phyloP scores from a whole-genome alignment of 202 grass and related monocot genomes.

The Musa balbisiana region DNA sequence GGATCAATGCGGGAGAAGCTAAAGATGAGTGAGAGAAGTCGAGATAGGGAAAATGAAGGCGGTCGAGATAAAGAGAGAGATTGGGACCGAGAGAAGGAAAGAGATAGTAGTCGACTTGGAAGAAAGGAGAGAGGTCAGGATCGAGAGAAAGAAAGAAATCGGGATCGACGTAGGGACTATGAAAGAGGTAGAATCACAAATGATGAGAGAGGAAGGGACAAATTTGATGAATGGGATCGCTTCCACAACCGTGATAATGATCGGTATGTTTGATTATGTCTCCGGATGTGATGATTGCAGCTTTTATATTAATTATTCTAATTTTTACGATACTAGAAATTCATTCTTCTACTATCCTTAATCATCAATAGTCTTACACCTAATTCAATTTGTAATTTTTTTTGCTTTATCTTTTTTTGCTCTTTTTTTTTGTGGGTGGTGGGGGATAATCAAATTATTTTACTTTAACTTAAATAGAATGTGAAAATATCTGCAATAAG shows the following conservation, averaged over 20 bases:
- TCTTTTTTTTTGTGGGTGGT: no score
- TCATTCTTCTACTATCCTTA: background rate
- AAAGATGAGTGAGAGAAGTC: constrained; percentile 9
- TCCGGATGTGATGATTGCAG: background rate
- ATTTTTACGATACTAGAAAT: background rate
- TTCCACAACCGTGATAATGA: background rate
- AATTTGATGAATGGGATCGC: constrained; percentile 7
- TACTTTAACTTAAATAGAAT: no score
- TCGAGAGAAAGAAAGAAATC: constrained; percentile 15
- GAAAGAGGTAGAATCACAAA: constrained; percentile 13
- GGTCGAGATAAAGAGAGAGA: constrained; percentile 9
- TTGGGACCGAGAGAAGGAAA: constrained; percentile 6
- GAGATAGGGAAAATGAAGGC: background rate
- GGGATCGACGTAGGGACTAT: constrained; percentile 9
- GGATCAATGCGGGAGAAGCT: background rate
- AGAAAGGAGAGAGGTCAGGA: background rate
- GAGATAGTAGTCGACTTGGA: constrained; percentile 1
- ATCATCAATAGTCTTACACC: background rate
- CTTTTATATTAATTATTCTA: background rate
- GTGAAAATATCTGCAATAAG: no score
- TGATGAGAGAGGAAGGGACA: constrained; percentile 11
- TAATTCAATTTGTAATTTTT: background rate
- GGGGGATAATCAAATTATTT: no score
- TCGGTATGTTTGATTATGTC: constrained; percentile 8
- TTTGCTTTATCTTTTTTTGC: background rate